phyloP scores from a whole-genome alignment of 805 yeast species.

The Saturnispora sanitii region DNA sequence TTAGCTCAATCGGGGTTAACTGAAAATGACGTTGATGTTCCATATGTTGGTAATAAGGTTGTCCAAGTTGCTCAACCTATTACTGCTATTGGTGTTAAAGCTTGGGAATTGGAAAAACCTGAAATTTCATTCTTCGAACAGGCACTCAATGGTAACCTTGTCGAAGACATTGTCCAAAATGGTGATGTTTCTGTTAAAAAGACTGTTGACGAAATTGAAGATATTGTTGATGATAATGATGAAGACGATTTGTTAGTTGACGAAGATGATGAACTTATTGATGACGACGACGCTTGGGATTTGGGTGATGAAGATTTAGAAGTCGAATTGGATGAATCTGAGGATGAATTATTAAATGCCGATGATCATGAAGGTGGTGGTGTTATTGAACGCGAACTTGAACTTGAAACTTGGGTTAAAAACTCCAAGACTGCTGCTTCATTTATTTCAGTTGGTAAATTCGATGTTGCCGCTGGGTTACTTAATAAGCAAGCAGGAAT shows the following conservation, averaged over 20 bases:
- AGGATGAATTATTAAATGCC: conserved; percentile 26
- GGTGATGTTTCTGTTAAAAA: too few relatives aligned
- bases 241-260: conserved; percentile 11
- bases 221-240: conserved; percentile 17
- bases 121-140: conserved; percentile 75
- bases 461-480: conserved; percentile 91
- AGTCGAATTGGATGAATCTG: conserved; percentile 39
- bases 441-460: conserved; percentile 91
- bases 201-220: conserved; percentile 17
- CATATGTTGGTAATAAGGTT: conserved; percentile 27
- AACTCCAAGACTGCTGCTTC: conserved; percentile 86
- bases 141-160: conserved; percentile 72
- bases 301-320: conserved; percentile 53
- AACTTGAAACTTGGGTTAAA: conserved; percentile 90
- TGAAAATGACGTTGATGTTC: conserved; percentile 45
- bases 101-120: conserved; percentile 79
- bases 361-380: too few relatives aligned
- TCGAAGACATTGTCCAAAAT: too few relatives aligned
- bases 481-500: conserved; percentile 85
- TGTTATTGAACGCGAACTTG: too few relatives aligned
- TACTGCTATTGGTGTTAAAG: conserved; percentile 30
- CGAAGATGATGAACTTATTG: conserved; percentile 34
- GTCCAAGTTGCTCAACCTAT: conserved; percentile 40
- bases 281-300: conserved; percentile 73
- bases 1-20: conserved; percentile 60